Evolutionary conservation across 2,329 filamentous ascomycete genomes (phyloP), one percentile per base, ranked within the genome.

Genomic region (Septoria linicola): DNA sequence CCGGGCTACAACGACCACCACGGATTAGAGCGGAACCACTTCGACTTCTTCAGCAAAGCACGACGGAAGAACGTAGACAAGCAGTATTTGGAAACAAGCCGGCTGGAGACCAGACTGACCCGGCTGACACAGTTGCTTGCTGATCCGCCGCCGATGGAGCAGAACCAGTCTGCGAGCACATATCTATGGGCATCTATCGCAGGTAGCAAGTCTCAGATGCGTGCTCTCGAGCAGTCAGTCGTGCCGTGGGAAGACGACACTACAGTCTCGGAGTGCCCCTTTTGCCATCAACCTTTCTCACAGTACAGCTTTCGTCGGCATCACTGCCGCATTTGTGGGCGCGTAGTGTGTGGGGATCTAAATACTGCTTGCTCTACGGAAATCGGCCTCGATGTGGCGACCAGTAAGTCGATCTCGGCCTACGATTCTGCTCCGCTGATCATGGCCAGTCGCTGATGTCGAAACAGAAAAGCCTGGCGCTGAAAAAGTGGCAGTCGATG

Each of bases 221-320:
- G 96, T 67, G 67, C 81, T 11, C 74, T 97, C 3, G 93, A 99
- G 67, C 93, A 99, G 30, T 48, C 55, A 0, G 82, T 99, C 6
- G 91, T 99, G 13, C 87, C 86, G 0, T 99, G 93, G 93, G 88
- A 99, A 69, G 91, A 97, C 45, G 93, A 99, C 69, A 79, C 85
- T 0, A 81, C 77, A 25, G 90, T 99, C 4, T 57, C 77, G 1
- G 84, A 84, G 58, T 99, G 93, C 66, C 93, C 93, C 0, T 96
- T 96, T 65, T 99, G 93, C 64, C 88, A 95, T 66, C 93, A 99
- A 64, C 89, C 96, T 50, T 99, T 99, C 69, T 87, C 89, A 1
- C 87, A 85, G 11, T 97, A 96, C 80, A 88, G 89, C 1, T 95
- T 97, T 65, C 82, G 93, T 63, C 79, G 93, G 60, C 93, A 97